These are phyloP conservation scores for Alternaria brassicicola DNA, from an alignment of 2,329 filamentous ascomycete species.

Conservation along the genomic window DNA sequence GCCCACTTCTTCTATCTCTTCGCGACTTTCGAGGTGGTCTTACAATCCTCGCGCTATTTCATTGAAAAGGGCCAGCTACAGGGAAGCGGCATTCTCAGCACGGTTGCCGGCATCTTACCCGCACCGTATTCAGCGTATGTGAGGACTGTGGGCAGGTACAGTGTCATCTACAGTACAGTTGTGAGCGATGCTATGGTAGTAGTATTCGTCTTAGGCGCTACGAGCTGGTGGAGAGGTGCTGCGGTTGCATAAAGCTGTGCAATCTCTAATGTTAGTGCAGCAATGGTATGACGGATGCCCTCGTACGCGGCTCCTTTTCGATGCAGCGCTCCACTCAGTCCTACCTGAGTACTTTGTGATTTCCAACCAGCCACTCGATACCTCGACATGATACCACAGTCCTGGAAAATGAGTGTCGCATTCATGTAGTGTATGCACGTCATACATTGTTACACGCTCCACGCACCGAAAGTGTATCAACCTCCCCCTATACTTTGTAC, in stretches of 20 bases:
- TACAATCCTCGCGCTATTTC: constrained; percentile 74
- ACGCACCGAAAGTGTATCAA: background rate
- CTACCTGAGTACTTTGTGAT: background rate
- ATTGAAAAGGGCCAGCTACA: constrained; percentile 66
- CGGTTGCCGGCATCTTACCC: constrained; percentile 69
- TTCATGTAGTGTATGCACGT: constrained; percentile 3
- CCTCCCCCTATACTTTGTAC: background rate
- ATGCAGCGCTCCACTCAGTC: background rate
- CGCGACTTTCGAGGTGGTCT: constrained; percentile 73
- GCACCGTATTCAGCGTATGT: constrained; percentile 67
- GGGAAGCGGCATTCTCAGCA: constrained; percentile 68
- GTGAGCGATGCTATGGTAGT: constrained; percentile 75
- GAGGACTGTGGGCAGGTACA: constrained; percentile 67
- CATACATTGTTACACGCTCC: constrained; percentile 4
- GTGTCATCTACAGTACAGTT: constrained; percentile 73
- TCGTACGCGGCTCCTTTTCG: background rate
- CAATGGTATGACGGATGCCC: constrained; percentile 1
- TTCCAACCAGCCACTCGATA: background rate
- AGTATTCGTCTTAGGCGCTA: constrained; percentile 73
- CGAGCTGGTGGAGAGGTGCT: constrained; percentile 56
- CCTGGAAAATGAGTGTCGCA: background rate
- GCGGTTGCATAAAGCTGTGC: constrained; percentile 29
- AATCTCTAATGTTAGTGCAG: background rate
- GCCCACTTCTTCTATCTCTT: constrained; percentile 79
- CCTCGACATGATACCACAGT: background rate